These are phyloP conservation scores for Amanita exitialis DNA, from an alignment of 768 basidiomycete species.

Conservation along the genomic window DNA sequence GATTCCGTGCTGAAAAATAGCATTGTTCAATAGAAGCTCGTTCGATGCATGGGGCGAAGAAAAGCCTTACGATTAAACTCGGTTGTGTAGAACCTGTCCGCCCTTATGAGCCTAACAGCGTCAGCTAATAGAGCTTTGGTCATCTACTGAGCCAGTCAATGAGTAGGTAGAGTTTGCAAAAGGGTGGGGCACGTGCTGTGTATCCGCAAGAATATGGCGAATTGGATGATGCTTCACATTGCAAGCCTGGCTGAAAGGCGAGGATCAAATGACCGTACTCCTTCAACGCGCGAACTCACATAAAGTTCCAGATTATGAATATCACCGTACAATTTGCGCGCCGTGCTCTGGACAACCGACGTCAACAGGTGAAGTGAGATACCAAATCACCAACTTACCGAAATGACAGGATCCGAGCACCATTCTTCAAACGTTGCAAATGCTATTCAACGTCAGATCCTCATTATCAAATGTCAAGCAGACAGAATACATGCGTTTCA, in stretches of 20 bases:
- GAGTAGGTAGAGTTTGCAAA: background rate
- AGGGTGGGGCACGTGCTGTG: slow-evolving; percentile 24
- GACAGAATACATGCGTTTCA: slow-evolving; percentile 24
- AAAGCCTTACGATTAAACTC: slow-evolving; percentile 35
- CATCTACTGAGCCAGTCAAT: slow-evolving; percentile 17
- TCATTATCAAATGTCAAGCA: background rate
- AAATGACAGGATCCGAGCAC: slow-evolving; percentile 37
- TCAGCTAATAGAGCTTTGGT: slow-evolving; percentile 42
- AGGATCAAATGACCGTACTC: background rate
- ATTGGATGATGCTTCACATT: slow-evolving; percentile 21
- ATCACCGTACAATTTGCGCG: slow-evolving; percentile 22
- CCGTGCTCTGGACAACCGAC: slow-evolving; percentile 12
- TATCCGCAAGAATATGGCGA: slow-evolving; percentile 44
- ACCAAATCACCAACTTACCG: slow-evolving; percentile 17
- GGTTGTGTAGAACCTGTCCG: slow-evolving; percentile 43
- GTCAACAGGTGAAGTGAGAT: background rate
- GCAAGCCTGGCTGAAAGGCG: slow-evolving; percentile 17
- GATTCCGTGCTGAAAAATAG: slow-evolving; percentile 21
- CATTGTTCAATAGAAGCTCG: background rate
- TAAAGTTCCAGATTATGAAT: slow-evolving; percentile 26
- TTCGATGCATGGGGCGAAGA: background rate
- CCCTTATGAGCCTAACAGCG: slow-evolving; percentile 41
- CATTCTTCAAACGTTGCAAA: slow-evolving; percentile 44
- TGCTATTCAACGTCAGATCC: slow-evolving; percentile 13
- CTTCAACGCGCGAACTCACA: slow-evolving; percentile 9